Base-by-base conservation (phyloP, 805 yeast species). In the Priceomyces melissophilus region DNA sequence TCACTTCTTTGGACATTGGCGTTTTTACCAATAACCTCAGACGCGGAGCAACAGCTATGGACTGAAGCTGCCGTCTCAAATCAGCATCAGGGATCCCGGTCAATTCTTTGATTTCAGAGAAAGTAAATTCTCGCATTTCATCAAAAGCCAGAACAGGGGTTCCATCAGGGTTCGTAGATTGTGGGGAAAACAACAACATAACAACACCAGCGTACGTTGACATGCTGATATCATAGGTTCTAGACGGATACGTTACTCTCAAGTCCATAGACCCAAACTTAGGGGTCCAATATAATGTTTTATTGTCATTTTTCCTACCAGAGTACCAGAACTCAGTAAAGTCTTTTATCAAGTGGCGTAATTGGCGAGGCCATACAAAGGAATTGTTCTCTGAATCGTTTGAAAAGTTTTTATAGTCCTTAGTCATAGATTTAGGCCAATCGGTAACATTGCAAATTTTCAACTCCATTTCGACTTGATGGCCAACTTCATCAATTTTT, bases 181-280 rank as follows among this genome's bases (percentile, higher is more conserved):
- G 69, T 3, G 75, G 75, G 2, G 69, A 69, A 59, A 93, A 91
- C 32, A 89, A 72, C 41, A 87, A 59, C 57, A 91, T 75, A 17
- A 93, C 79, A 1, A 86, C 64, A n/a, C 86, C 90, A 10, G 95
- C 84, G 49, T 82, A 80, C 0, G 95, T 74, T 0, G 96, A 82
- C 78, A 89, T 74, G 46, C 81, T 85, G 32, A 90, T 75, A 43
- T 86, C 90, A 54, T 91, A 90, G 1, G 83, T 76, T 36, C 78
- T 75, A 26, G 80, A 75, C 4, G 83, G 81, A 49, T 82, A 85
- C 28, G 81, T 73, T 50, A 84, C 81, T 38, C 84, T 71, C 40
- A 91, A 70, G 52, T 90, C 97, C 43, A 87, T 82, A 4, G 87
- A 79, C 4, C 96, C 96, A 54, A 87, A 77, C 48, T 81, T 81